Conservation (phyloP, 2,329 filamentous ascomycete genomes). For the Penicillium rolfsii region DNA sequence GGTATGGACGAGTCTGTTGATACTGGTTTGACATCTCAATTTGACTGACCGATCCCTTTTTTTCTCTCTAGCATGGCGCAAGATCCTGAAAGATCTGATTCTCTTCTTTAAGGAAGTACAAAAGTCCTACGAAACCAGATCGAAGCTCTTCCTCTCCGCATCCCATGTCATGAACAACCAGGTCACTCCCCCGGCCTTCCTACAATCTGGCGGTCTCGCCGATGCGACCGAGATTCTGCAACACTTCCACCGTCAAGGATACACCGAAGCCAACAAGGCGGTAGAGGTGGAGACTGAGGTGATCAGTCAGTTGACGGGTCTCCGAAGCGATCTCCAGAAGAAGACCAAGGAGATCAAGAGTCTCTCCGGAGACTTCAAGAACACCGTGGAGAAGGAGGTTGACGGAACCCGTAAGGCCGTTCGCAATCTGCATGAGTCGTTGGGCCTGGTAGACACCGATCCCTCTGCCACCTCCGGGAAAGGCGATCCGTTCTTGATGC, state of each 20-base stretch:
- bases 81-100: conserved; percentile 91
- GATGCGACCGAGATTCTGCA: conserved; percentile 82
- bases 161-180: conserved; percentile 84
- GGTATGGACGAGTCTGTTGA: conserved; percentile 53
- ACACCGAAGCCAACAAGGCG: conserved; percentile 83
- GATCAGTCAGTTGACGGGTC: conserved; percentile 79
- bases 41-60: conserved; percentile 4
- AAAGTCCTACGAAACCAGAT: conserved; percentile 79
- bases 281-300: conserved; percentile 90
- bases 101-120: conserved; percentile 92
- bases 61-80: conserved; percentile 74
- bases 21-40: not conserved
- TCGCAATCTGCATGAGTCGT: conserved; percentile 75
- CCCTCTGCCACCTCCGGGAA: conserved; percentile 76
- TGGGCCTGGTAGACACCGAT: conserved; percentile 80
- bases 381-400: conserved; percentile 93
- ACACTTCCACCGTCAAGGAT: conserved; percentile 78
- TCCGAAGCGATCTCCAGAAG: conserved; percentile 85
- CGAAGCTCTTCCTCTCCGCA: conserved; percentile 80
- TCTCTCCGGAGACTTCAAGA: conserved; percentile 93
- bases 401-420: conserved; percentile 80
- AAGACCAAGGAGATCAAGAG: conserved; percentile 99
- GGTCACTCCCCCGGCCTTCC: conserved; percentile 72
- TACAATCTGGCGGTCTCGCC: conserved; percentile 79
- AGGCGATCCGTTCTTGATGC: conserved; percentile 87